These are phyloP conservation scores for Trapa bicornis DNA, from an alignment of 345 rosid species.

Conservation along the genomic window DNA sequence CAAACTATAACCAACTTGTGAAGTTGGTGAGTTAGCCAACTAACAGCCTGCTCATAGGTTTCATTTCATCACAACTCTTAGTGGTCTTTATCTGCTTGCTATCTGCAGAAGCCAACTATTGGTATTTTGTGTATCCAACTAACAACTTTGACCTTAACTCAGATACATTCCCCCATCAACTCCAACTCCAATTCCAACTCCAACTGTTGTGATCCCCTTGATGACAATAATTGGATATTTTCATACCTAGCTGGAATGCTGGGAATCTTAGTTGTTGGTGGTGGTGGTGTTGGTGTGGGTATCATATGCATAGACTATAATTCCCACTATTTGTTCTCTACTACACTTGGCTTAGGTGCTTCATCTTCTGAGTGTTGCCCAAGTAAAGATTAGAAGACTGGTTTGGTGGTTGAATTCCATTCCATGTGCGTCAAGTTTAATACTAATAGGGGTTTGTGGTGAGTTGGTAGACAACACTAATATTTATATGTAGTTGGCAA, in stretches of 20 bases:
- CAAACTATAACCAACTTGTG: neutral
- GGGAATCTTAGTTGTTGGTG: neutral
- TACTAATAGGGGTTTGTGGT: neutral
- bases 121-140: neutral
- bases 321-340: neutral
- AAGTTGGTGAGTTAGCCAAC: neutral
- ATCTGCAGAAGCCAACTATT: no score
- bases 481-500: neutral
- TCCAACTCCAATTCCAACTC: neutral
- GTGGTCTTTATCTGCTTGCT: neutral
- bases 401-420: no score
- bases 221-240: conserved; percentile 6
- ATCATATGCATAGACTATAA: neutral
- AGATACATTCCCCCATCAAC: no score
- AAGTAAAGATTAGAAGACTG: no score
- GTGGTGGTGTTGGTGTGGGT: no score
- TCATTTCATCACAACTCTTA: neutral
- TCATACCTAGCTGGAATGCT: conserved; percentile 5
- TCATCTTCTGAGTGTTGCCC: no score
- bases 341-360: no score
- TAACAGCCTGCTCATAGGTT: neutral
- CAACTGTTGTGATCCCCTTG: neutral
- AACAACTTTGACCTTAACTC: neutral
- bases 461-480: neutral
- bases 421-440: no score